Evolutionary conservation across 202 grass and related monocot genomes (phyloP), one percentile per base, ranked within the genome.

Genomic region (Panicum virgatum): DNA sequence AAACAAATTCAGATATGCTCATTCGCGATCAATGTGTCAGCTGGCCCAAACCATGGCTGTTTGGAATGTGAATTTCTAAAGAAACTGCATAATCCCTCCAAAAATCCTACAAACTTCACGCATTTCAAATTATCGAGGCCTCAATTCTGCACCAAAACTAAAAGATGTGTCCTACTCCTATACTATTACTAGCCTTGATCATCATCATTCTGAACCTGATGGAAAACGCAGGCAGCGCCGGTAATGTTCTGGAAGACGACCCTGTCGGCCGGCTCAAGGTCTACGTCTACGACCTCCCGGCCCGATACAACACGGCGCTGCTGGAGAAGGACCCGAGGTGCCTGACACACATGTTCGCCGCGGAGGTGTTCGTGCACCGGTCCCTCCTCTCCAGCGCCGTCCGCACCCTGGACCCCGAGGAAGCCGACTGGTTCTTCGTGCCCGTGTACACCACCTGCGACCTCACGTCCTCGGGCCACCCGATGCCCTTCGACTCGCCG

Each of bases 391-490:
- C 81, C 45, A 92, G 90, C 69, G 71, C 90, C 14, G 88, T 96
- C 32, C 82, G 93, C 10, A 96, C 93, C 0, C n/a, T 76, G 43
- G 56, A 92, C 75, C 90, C 90, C 0, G 80, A 87, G 27, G 93
- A 96, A 29, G 93, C 93, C 9, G 93, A 96, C 46, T 96, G 93
- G 93, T 96, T 96, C 78, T 96, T 72, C 81, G 59, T 84, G 0
- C 93, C 93, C 46, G 93, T 89, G 30, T 96, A 96, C 76, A 88
- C 90, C 34, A 96, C 90, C 5, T 96, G 93, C 70, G 93, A 96
- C 51, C 80, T 96, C 5, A 92, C 88, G 0, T 22, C 78, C 12
- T 85, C 83, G 11, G 93, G 93, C 53, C 87, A 89, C 66, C 93
- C 93, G 0, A 52, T 92, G 76, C 88, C 93, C 2, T 91, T 83